Base-by-base conservation (phyloP, 2,329 filamentous ascomycete species). In the Aspergillus proliferans region DNA sequence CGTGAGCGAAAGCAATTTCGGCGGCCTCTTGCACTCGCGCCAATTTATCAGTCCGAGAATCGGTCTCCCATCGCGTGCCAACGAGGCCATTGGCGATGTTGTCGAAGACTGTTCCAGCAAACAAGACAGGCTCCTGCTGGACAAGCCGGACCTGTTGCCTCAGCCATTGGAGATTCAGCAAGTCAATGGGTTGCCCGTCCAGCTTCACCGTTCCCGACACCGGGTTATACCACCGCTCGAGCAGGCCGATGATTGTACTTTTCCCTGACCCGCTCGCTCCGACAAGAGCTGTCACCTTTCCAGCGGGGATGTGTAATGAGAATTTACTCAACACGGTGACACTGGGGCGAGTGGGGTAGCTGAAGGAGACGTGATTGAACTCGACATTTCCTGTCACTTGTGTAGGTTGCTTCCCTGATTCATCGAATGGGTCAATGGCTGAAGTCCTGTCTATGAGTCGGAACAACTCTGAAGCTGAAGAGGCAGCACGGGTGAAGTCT, bases 221-320 rank as follows among this genome's bases (percentile, higher is more conserved):
- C 0, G 81, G 67, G 41, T 86, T 79, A 64, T 91, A 92, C 65
- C 91, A 87, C 6, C 81, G 67, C 48, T 77, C 73, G 12, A 79
- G 64, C 0, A 81, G 68, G 3, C 68, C 68, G 22, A 90, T 79
- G 33, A 87, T 82, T n/a, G 82, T 87, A 0, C 82, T 85, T 68
- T 89, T 69, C 6, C 78, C 78, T 48, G 75, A 78, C 12, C 79
- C 78, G 2, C 73, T 78, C 1, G 76, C 71, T 18, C 78, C 78
- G 2, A 81, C 77, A 19, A 81, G 62, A 1, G 76, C 78, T 4
- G 75, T 68, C 43, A 74, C 78, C n/a, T 79, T 71, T 8, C 77
- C 77, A 1, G 71, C 69, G 19, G 69, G 62, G 46, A 77, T 65
- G 40, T 28, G 49, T 15, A 65, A 42, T 12, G 22, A 48, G 9